phyloP scores from a whole-genome alignment of 345 rosid genomes.

The Lagerstroemia speciosa region DNA sequence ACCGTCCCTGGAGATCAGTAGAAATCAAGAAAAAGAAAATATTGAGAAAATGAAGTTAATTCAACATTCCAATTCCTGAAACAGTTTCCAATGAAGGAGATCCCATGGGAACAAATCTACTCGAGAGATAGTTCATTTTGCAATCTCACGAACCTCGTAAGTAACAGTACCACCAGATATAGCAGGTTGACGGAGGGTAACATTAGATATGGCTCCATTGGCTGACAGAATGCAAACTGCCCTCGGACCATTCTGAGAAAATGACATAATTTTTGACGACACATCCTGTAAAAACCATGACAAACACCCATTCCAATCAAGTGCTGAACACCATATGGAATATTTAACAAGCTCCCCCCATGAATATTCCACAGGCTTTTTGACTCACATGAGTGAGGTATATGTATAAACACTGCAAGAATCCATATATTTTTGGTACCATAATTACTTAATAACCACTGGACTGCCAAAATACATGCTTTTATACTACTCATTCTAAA shows the following conservation, averaged over 20 bases:
- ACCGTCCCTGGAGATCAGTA: conserved; percentile 52
- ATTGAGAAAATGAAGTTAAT: not conserved
- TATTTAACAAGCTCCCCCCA: not conserved
- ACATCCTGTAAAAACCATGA: conserved; percentile 39
- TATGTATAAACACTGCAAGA: not conserved
- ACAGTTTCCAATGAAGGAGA: not conserved
- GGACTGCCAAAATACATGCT: not conserved
- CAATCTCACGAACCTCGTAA: conserved; percentile 47
- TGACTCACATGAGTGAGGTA: not conserved
- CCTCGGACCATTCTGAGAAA: conserved; percentile 59
- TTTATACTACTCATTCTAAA: not conserved
- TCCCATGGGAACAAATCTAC: not conserved
- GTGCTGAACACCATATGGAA: not conserved
- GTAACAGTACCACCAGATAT: conserved; percentile 74
- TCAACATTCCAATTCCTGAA: not conserved
- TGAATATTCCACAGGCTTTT: not conserved
- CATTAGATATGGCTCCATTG: conserved; percentile 68
- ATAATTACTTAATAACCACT: not conserved
- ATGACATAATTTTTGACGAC: conserved; percentile 52
- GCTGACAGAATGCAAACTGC: conserved; percentile 64
- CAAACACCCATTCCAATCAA: not conserved
- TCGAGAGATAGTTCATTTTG: not conserved
- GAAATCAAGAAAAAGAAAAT: not conserved
- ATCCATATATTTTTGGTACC: not conserved
- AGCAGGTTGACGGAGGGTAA: conserved; percentile 61